phyloP scores from a whole-genome alignment of 176 grass and related monocot species.

The Oryza australiensis region DNA sequence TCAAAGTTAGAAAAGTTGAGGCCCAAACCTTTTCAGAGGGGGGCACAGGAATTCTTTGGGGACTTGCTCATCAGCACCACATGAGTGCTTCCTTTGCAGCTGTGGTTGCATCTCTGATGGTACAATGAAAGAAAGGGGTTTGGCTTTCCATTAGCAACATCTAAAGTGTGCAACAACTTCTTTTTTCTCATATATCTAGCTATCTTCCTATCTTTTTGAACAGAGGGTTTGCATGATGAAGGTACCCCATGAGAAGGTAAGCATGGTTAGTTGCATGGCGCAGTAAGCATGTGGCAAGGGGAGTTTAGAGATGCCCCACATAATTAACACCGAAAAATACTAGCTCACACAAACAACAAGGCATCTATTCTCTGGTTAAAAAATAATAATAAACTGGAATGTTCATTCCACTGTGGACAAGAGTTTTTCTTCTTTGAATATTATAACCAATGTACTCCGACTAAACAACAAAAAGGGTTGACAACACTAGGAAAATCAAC shows the following conservation, averaged over 20 bases:
- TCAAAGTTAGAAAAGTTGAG: slow-evolving; percentile 33
- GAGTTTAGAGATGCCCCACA: slow-evolving; percentile 8
- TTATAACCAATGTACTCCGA: slow-evolving; percentile 4
- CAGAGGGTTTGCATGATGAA: slow-evolving; percentile 28
- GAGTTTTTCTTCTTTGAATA: not conserved
- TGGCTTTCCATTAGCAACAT: slow-evolving; percentile 68
- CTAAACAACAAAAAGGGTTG: slow-evolving; percentile 1
- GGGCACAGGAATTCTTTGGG: slow-evolving; percentile 65
- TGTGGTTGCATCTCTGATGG: slow-evolving; percentile 46
- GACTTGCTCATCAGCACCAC: slow-evolving; percentile 68
- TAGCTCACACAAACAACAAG: slow-evolving; percentile 26
- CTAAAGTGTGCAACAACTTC: slow-evolving; percentile 38
- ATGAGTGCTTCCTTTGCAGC: slow-evolving; percentile 66
- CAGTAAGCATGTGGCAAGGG: slow-evolving; percentile 27
- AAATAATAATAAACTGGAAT: slow-evolving; percentile 17
- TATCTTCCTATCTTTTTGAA: slow-evolving; percentile 1
- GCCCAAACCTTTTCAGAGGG: slow-evolving; percentile 86
- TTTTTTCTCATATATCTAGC: not conserved
- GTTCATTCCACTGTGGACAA: slow-evolving; percentile 12
- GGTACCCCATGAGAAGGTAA: not conserved
- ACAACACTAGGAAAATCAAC: not conserved
- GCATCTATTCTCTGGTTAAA: not conserved
- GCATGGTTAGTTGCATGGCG: slow-evolving; percentile 35
- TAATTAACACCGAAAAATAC: not conserved
- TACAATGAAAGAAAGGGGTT: slow-evolving; percentile 55